A percentile compares a stretch with the other conserved stretches of the same genome.
Evolutionary conservation across 129 eudicot species (phyloP).

Genomic region (Helianthus tuberosus): DNA sequence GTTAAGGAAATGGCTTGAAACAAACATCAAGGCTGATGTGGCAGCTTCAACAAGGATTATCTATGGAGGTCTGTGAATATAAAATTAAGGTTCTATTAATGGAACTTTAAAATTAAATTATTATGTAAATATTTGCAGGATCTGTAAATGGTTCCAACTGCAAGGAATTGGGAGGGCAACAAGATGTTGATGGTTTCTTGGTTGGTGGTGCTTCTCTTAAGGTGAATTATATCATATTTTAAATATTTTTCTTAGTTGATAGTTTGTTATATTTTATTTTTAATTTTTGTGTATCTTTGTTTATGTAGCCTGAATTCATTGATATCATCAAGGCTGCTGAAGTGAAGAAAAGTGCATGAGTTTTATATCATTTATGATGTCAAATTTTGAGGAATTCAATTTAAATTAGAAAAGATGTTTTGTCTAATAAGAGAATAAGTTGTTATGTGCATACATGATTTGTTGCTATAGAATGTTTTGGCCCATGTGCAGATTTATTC

Average conservation of each 20-base stretch:
- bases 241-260: background rate
- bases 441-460: background rate
- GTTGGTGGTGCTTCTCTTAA: slow-evolving; percentile 78
- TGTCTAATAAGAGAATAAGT: slow-evolving; percentile 4
- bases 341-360: slow-evolving; percentile 39
- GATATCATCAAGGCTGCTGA: slow-evolving; percentile 73
- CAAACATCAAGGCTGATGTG: slow-evolving; percentile 51
- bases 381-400: background rate
- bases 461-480: background rate
- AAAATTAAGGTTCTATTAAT: background rate
- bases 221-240: slow-evolving; percentile 26
- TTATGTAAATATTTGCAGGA: slow-evolving; percentile 33
- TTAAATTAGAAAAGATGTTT: background rate
- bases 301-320: slow-evolving; percentile 60
- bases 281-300: background rate
- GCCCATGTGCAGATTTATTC: background rate
- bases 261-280: background rate
- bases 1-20: slow-evolving; percentile 64
- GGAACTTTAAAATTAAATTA: background rate
- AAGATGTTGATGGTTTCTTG: slow-evolving; percentile 73
- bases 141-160: slow-evolving; percentile 72
- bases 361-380: background rate
- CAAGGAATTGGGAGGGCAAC: slow-evolving; percentile 64
- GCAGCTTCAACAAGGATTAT: slow-evolving; percentile 66
- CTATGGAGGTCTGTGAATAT: slow-evolving; percentile 55